These are phyloP conservation scores for Oleoguttula mirabilis DNA, from an alignment of 495 filamentous ascomycete species.

Conservation along the genomic window DNA sequence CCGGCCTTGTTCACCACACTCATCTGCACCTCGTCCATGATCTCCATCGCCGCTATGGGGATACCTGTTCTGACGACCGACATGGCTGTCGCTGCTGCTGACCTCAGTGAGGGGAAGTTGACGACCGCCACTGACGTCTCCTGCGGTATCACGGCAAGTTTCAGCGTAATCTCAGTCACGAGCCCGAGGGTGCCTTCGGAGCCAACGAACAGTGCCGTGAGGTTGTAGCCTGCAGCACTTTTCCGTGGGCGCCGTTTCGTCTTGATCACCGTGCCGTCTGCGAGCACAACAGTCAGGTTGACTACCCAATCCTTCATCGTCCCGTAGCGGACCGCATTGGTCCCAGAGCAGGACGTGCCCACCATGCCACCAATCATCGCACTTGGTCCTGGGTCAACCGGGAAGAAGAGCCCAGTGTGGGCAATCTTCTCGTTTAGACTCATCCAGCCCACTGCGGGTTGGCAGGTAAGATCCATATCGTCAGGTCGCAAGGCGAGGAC, in stretches of 20 bases:
- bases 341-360: constrained; percentile 64
- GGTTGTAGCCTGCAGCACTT: constrained; percentile 70
- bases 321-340: constrained; percentile 69
- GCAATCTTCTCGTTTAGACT: constrained; percentile 69
- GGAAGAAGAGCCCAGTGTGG: constrained; percentile 73
- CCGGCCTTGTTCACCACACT: constrained; percentile 60
- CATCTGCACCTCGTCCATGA: constrained; percentile 80
- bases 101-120: constrained; percentile 59
- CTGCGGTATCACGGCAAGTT: constrained; percentile 61
- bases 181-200: constrained; percentile 69
- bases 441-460: constrained; percentile 87
- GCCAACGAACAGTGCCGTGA: constrained; percentile 64
- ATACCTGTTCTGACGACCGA: constrained; percentile 58
- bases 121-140: constrained; percentile 65
- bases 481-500: constrained; percentile 67
- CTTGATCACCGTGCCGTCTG: constrained; percentile 69
- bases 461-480: constrained; percentile 87
- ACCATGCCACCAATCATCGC: constrained; percentile 51
- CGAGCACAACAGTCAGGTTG: constrained; percentile 65
- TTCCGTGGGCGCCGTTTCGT: constrained; percentile 60
- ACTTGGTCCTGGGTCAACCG: constrained; percentile 56
- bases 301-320: constrained; percentile 86
- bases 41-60: constrained; percentile 67
- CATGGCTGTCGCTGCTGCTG: constrained; percentile 58
- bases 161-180: constrained; percentile 65